Evolutionary conservation across 2,329 filamentous ascomycete species (phyloP), one percentile per base, ranked within the genome.

Genomic region (Chalara sp.): DNA sequence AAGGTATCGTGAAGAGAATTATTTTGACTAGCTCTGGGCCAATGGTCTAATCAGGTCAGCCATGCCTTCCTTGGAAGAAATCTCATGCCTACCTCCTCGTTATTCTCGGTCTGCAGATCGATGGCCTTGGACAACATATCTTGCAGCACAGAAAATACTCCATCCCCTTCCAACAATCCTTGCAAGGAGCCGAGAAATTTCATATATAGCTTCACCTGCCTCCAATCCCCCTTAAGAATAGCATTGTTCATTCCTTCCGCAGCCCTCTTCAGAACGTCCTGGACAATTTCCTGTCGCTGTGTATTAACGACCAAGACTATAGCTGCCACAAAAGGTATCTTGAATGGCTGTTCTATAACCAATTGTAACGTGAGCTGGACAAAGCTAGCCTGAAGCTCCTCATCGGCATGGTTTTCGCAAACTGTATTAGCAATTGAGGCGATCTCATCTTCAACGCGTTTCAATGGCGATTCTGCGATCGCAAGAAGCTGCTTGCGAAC

Each of bases 11-110:
- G 46, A 96, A 81, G 43, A 97, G 81, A 58, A 99, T 96, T 61
- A 96, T 91, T 71, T 96, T 97, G 67, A 96, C 90, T 33, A 99
- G 80, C 71, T 97, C 93, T 41, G 95, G 84, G 46, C 81, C 81
- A 56, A 85, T 80, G 0, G 79, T 84, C 79, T 83, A 41, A 29
- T 33, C 21, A 11, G 2, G 30, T 32, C 8, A 32, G n/a, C 32
- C 37, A 8, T 28, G 21, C 21, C 28, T 44, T 29, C 28, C 41
- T 12, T 44, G 10, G 8, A 44, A 29, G 28, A 12, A 28, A 2
- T 21, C 21, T 2, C 41, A 28, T 43, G 76, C 86, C 74, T 70
- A 93, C 89, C 71, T 97, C 92, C 63, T 96, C 92, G 12, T 88
- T 91, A 61, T 89, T 95, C 6, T 88, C 87, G 39, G 89, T 96